phyloP scores from a whole-genome alignment of 345 rosid genomes.

The Eucalyptus cloeziana region DNA sequence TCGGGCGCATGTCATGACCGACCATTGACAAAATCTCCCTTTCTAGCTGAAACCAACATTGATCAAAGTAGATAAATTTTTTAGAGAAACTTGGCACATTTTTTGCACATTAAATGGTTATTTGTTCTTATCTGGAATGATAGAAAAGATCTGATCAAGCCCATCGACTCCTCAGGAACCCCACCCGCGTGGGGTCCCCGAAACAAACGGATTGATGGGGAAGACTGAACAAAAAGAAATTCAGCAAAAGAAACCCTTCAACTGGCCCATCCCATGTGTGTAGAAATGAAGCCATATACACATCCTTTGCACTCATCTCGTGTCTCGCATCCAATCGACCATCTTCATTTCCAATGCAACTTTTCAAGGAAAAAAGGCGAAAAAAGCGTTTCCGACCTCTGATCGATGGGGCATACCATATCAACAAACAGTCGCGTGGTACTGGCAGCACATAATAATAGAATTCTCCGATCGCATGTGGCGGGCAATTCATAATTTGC shows the following conservation, averaged over 20 bases:
- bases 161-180: not conserved
- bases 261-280: not conserved
- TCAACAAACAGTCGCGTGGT: fast-evolving
- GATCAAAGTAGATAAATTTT: not conserved
- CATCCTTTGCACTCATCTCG: not conserved
- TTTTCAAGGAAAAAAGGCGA: not conserved
- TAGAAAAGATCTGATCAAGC: not conserved
- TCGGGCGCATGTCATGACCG: not conserved
- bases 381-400: fast-evolving
- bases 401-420: not conserved
- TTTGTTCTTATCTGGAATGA: not conserved
- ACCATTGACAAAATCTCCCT: not conserved
- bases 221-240: not conserved
- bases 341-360: not conserved
- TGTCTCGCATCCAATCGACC: not conserved
- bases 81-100: not conserved
- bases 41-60: not conserved
- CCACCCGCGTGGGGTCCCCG: not conserved
- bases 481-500: not conserved
- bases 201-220: not conserved
- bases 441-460: fast-evolving
- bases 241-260: not conserved
- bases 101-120: not conserved
- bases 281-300: not conserved
- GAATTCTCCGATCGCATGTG: not conserved